These are phyloP conservation scores for Phytophthora uliginosa DNA, from an alignment of 352 stramenopile genomes.

Conservation along the genomic window DNA sequence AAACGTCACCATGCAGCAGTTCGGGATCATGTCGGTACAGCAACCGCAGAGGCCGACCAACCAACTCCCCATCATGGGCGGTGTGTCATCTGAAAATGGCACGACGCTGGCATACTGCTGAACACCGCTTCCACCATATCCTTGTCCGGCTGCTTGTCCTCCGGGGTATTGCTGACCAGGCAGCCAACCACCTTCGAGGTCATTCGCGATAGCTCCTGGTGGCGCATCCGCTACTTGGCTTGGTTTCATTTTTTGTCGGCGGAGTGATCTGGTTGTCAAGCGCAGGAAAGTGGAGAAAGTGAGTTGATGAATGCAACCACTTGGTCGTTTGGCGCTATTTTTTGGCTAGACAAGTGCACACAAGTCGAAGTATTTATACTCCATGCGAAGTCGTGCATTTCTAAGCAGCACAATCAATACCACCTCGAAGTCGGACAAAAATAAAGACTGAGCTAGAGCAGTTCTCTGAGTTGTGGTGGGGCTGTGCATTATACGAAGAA, in stretches of 20 bases:
- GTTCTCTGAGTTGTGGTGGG: neutral
- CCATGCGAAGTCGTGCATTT: constrained; percentile 1
- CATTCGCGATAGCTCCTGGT: constrained; percentile 20
- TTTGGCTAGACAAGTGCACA: neutral
- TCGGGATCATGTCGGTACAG: constrained; percentile 46
- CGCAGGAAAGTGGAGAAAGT: neutral
- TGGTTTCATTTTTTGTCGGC: constrained; percentile 16
- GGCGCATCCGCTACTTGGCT: constrained; percentile 25
- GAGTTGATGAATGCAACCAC: constrained; percentile 25
- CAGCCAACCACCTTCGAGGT: constrained; percentile 34
- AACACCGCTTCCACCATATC: constrained; percentile 8
- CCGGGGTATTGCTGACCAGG: constrained; percentile 3
- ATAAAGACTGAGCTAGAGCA: neutral
- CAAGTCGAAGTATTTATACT: constrained; percentile 30
- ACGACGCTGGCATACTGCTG: constrained; percentile 33
- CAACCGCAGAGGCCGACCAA: constrained; percentile 30
- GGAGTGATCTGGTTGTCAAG: neutral
- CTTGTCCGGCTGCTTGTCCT: constrained; percentile 12
- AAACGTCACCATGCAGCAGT: constrained; percentile 48
- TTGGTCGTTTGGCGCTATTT: constrained; percentile 17
- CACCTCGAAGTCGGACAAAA: neutral
- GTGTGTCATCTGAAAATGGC: constrained; percentile 30
- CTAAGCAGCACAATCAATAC: neutral
- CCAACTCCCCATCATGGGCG: constrained; percentile 36
- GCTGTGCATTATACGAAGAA: neutral